Evolutionary conservation across 2,329 filamentous ascomycete genomes (phyloP).

Genomic region (Neonectria ditissima): DNA sequence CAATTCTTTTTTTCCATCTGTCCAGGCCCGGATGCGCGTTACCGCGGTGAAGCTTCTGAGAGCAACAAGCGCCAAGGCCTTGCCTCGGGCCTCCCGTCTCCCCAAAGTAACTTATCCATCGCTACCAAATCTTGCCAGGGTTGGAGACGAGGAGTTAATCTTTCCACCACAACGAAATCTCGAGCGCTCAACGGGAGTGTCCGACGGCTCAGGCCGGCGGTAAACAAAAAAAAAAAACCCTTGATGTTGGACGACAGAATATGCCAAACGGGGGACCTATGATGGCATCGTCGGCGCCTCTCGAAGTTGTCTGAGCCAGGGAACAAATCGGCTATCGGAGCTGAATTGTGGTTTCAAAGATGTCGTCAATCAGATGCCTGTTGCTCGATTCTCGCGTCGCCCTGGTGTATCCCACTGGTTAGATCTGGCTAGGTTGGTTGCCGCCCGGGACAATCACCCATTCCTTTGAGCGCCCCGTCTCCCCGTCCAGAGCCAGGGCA

Average conservation of each 20-base stretch:
- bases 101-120: constrained; percentile 9
- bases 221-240: no score
- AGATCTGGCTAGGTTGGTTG: constrained; percentile 2
- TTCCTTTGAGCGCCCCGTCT: constrained; percentile 17
- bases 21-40: constrained; percentile 31
- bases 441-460: neutral
- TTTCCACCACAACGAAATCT: constrained; percentile 18
- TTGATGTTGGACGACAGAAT: neutral
- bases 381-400: constrained; percentile 4
- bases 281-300: constrained; percentile 6
- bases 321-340: constrained; percentile 17
- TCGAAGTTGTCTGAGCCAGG: constrained; percentile 21
- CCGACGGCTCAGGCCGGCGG: constrained; percentile 1
- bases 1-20: constrained; percentile 22
- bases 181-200: constrained; percentile 5
- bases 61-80: constrained; percentile 9
- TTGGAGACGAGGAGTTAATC: constrained; percentile 20
- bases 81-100: constrained; percentile 30
- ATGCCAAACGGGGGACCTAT: neutral
- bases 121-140: constrained; percentile 22
- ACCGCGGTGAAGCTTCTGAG: constrained; percentile 30
- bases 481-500: neutral
- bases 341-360: constrained; percentile 6
- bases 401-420: constrained; percentile 1
- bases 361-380: constrained; percentile 12